phyloP scores from a whole-genome alignment of 805 yeast genomes.

The Spencermartinsiella europaea region DNA sequence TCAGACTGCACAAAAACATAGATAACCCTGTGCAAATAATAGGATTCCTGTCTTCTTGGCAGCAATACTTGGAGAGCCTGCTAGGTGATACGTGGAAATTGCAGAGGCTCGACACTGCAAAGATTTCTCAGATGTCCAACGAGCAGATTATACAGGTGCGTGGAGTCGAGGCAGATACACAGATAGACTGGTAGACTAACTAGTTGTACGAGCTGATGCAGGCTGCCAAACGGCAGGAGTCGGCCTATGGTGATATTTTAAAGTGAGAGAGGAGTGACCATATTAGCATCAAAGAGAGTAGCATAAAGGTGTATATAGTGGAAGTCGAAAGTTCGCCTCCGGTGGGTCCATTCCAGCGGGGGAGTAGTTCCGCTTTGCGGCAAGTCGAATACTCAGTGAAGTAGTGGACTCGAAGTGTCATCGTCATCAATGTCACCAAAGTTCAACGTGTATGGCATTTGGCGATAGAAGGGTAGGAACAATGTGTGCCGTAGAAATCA shows the following conservation, averaged over 20 bases:
- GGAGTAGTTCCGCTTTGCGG: no score
- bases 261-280: not conserved
- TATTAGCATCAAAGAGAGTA: no score
- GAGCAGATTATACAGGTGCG: conserved; percentile 79
- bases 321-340: no score
- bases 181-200: not conserved
- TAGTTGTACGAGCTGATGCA: conserved; percentile 41
- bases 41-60: conserved; percentile 94
- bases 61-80: conserved; percentile 39
- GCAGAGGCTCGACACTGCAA: conserved; percentile 54
- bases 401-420: no score
- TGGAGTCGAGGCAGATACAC: not conserved
- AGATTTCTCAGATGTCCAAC: conserved; percentile 78
- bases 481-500: no score
- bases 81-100: conserved; percentile 56
- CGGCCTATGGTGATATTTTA: conserved; percentile 32
- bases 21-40: conserved; percentile 92
- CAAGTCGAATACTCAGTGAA: no score
- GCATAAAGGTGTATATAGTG: no score
- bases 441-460: no score
- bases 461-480: no score
- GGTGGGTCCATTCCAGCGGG: no score
- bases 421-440: no score
- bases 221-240: conserved; percentile 34
- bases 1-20: conserved; percentile 70